phyloP scores from a whole-genome alignment of 2,329 filamentous ascomycete genomes.

The Aspergillus thermomutatus region DNA sequence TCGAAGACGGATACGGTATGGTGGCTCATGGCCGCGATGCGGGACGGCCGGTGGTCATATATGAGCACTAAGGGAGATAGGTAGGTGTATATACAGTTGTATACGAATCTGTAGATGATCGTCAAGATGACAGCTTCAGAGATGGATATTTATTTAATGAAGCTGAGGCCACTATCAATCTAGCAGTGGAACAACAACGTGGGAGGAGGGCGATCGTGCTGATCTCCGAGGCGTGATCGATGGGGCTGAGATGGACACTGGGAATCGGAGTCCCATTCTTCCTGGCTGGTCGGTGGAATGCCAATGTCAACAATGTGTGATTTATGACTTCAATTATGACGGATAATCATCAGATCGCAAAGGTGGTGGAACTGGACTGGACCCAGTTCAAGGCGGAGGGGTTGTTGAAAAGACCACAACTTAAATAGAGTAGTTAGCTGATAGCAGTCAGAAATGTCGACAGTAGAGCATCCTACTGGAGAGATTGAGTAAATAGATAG shows the following conservation, averaged over 20 bases:
- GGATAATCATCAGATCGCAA: not conserved
- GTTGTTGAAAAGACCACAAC: not conserved
- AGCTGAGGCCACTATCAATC: not conserved
- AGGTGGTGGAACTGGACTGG: not conserved
- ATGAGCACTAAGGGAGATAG: not conserved
- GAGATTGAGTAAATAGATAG: not conserved
- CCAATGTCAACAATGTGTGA: too few relatives aligned
- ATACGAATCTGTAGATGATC: not conserved
- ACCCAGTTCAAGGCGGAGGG: not conserved
- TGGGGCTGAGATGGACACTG: slow-evolving; percentile 6
- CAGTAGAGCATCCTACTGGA: not conserved
- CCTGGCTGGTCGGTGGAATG: too few relatives aligned
- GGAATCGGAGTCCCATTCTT: slow-evolving; percentile 10
- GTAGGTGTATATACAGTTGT: not conserved
- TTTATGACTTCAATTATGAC: not conserved
- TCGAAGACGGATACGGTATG: slow-evolving; percentile 10
- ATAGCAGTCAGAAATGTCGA: not conserved
- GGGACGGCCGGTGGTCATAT: not conserved
- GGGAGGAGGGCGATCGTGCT: slow-evolving; percentile 16
- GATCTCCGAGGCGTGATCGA: slow-evolving; percentile 16
- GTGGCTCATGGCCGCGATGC: slow-evolving; percentile 12
- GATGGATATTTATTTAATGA: too few relatives aligned
- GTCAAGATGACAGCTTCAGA: not conserved
- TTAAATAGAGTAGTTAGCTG: not conserved
- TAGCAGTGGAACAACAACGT: not conserved